Evolutionary conservation across 192 early-diverging fungal genomes (phyloP).

Genomic region (Backusella luteola): DNA sequence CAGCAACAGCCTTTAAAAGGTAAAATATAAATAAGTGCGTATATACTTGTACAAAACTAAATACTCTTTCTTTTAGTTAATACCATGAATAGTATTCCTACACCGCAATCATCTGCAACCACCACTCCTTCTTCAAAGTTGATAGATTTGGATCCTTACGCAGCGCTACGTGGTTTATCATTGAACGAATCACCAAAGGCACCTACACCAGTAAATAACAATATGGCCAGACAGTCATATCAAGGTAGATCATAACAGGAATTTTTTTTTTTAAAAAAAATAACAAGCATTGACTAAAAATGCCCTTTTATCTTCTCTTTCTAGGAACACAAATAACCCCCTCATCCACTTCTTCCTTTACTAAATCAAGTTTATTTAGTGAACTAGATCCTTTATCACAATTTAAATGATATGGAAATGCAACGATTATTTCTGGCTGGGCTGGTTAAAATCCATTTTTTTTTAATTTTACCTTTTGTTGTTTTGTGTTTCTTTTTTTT

Average conservation of each 20-base stretch:
- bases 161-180: constrained; percentile 9
- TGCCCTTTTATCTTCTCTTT: neutral
- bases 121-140: neutral
- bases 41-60: neutral
- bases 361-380: neutral
- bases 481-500: neutral
- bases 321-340: neutral
- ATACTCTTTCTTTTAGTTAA: neutral
- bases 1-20: neutral
- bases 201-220: neutral
- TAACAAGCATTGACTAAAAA: too few species aligned
- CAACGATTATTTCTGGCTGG: neutral
- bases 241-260: neutral
- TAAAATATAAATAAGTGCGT: neutral
- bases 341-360: neutral
- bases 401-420: neutral
- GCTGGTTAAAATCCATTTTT: neutral
- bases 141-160: constrained; percentile 4
- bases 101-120: neutral
- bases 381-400: neutral
- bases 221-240: neutral
- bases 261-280: neutral
- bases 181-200: neutral
- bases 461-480: neutral
- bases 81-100: neutral